Evolutionary conservation across 1,139 yeast species (phyloP), one percentile per base, ranked within the genome.

Genomic region (Nakaseomyces delphensis): DNA sequence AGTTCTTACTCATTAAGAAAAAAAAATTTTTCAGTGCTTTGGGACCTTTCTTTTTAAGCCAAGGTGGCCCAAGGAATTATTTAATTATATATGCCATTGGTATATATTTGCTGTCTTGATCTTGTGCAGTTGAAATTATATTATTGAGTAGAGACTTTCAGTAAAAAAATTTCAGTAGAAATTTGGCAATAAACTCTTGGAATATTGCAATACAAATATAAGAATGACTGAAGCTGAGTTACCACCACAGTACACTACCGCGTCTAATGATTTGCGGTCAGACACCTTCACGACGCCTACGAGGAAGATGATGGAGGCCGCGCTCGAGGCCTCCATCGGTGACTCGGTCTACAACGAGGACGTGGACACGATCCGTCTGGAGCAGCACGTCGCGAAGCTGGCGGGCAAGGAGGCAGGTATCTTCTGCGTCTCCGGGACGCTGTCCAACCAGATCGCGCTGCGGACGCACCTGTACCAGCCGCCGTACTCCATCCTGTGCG

Each of bases 281-380:
- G 97, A 89, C 61, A 89, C 96, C 2, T 87, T 89, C 74, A 89
- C 96, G 9, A 85, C 86, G 10, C 97, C 96, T 29, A 82, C 95
- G 2, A 71, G 70, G 44, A 68, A 77, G 40, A 87, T 89, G 96
- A 60, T 80, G 40, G 69, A 70, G 45, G 80, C 85, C 14, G 79
- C 76, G 43, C 48, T 73, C 20, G 59, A 69, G 24, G 79, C 86
- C 35, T 68, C 91, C 4, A 64, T 76, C 53, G 97, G 97, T 41
- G 97, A 89, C 59, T 77, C 93, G 3, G 96, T 89, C 23, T 87
- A 87, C 65, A 75, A 78, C 49, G 96, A 89, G 63, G 96, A 89
- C 61, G 66, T 66, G 21, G 74, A 77, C 49, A 86, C 96, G 15
- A 65, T 71, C 36, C 71, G 68, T 31, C 68, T 89, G 42, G 95